Base-by-base conservation (phyloP, 768 basidiomycete genomes). In the Hemileccinum impolitum region DNA sequence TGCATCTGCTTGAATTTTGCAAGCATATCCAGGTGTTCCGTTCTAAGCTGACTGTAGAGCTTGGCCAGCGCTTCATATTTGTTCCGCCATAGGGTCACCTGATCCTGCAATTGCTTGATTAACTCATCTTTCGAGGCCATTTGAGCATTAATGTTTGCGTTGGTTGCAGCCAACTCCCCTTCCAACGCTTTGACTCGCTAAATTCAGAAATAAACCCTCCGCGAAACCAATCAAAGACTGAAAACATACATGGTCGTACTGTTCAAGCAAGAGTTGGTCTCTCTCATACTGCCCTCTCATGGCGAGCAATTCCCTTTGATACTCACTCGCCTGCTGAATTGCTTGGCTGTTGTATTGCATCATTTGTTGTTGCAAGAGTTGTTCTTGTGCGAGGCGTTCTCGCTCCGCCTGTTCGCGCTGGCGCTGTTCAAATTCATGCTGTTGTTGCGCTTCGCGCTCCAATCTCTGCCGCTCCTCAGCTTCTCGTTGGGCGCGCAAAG, bases 41-140 rank as follows among this genome's bases (percentile, higher is more conserved):
- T 89, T 46, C 96, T 89, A 10, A 99, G 82, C 66, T 98, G 96
- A 60, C 94, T 97, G 75, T 99, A 99, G 9, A 99, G 80, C 69
- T 98, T 99, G 38, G 96, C 96, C 50, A 99, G 77, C 0, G 95
- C 92, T 66, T 99, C 96, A 68, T 99, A 99, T 70, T 99, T 99
- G 74, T 91, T 94, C 48, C 93, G 86, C 96, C 96, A 99, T 13
- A 95, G 73, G 4, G 82, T 89, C 54, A 97, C 94, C 71, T 99
- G 96, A 62, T 96, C 91, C 63, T 98, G 95, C 3, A 99, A 79
- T 64, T 94, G 92, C 63, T 85, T 85, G 68, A 98, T 95, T 61
- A 98, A 73, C 13, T 96, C 94, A 65, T 99, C 96, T 68, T 98
- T 99, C 14, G 93, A 87, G 44, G 74, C 64, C 72, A 96, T 77